Conservation (phyloP, 1,284 basidiomycete species). For the Kwoniella shivajii region DNA sequence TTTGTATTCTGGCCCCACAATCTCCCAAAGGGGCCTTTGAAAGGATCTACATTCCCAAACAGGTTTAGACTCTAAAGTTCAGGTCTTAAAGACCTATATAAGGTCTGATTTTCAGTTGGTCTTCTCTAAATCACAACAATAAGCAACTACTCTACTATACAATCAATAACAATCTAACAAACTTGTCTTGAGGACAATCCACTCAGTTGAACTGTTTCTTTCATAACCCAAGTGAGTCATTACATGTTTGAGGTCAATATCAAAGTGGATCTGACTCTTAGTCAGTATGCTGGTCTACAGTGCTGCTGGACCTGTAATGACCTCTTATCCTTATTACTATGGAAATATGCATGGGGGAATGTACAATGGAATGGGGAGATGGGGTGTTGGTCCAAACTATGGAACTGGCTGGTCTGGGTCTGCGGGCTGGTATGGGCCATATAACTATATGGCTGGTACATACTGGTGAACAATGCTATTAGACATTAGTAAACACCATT, state of each 20-base stretch:
- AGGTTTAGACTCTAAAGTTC: no score
- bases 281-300: conserved; percentile 22
- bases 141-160: not conserved
- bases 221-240: not conserved
- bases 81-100: no score
- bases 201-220: not conserved
- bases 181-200: no score
- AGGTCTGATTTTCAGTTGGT: no score
- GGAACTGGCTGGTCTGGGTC: conserved; percentile 26
- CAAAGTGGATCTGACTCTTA: not conserved
- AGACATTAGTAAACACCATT: not conserved
- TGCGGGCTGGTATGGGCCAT: conserved; percentile 28
- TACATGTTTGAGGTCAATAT: not conserved
- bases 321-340: conserved; percentile 26
- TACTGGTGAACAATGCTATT: conserved; percentile 26
- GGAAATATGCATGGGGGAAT: conserved; percentile 21
- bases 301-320: conserved; percentile 29
- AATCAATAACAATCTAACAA: no score
- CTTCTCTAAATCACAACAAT: not conserved
- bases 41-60: no score
- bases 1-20: no score
- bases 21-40: no score
- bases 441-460: conserved; percentile 33
- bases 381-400: conserved; percentile 34
- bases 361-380: conserved; percentile 28